These are phyloP conservation scores for Russula brevipes DNA, from an alignment of 768 basidiomycete genomes.

Conservation along the genomic window DNA sequence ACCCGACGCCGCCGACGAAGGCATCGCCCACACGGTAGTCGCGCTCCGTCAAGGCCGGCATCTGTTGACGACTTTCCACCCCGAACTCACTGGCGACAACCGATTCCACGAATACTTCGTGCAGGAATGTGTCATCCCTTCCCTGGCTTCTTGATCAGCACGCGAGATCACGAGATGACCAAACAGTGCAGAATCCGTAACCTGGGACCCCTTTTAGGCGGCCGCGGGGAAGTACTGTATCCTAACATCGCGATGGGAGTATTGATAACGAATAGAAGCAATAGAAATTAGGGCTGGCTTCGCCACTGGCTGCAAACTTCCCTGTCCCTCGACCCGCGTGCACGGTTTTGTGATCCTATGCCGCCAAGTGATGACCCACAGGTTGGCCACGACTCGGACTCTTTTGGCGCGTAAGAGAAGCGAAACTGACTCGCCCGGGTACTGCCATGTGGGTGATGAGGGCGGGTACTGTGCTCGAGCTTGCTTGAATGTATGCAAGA, in stretches of 20 bases:
- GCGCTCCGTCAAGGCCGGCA: slow-evolving; percentile 81
- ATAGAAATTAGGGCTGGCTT: not conserved
- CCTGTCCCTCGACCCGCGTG: too few species aligned
- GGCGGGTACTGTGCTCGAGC: too few species aligned
- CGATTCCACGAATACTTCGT: slow-evolving; percentile 93
- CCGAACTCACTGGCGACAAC: slow-evolving; percentile 81
- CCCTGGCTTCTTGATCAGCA: slow-evolving; percentile 6
- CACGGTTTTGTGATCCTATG: too few species aligned
- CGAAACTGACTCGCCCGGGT: too few species aligned
- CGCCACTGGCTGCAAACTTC: too few species aligned
- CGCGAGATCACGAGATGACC: not conserved
- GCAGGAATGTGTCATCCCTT: slow-evolving; percentile 56
- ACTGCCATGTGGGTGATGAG: too few species aligned
- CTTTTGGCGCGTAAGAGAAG: too few species aligned
- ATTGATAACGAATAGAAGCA: not conserved
- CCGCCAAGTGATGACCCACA: too few species aligned
- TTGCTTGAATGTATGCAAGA: too few species aligned
- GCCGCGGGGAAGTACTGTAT: too few species aligned
- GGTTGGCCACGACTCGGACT: too few species aligned
- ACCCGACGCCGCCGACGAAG: slow-evolving; percentile 29
- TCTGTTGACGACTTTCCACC: slow-evolving; percentile 89
- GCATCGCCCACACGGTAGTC: slow-evolving; percentile 62
- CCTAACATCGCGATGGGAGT: not conserved
- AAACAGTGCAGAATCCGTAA: not conserved
- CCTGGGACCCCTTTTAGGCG: not conserved